These are phyloP conservation scores for Arctium minus DNA, from an alignment of 129 eudicot genomes.

Conservation along the genomic window DNA sequence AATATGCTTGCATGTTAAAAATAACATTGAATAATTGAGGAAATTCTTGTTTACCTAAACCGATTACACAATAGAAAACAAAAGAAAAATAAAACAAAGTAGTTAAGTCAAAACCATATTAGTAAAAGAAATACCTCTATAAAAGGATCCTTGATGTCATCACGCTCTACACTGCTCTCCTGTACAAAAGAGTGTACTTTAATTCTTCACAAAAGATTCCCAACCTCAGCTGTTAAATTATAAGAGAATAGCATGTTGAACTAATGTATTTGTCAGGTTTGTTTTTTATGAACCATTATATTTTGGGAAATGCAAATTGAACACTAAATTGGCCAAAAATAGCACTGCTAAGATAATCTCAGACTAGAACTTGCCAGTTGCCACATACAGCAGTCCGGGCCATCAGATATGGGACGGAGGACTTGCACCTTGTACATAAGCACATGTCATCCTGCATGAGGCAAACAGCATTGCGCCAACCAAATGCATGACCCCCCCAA, in stretches of 20 bases:
- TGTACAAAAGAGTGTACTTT: constrained; percentile 28
- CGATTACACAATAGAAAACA: background rate
- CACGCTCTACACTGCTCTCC: constrained; percentile 96
- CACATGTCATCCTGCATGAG: no score
- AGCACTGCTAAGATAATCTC: background rate
- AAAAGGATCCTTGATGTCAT: constrained; percentile 83
- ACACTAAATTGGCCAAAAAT: background rate
- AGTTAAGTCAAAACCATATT: background rate
- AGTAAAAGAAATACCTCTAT: constrained; percentile 53
- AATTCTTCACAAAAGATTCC: background rate
- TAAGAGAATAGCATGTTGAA: background rate
- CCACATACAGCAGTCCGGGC: background rate
- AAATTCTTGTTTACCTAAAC: background rate
- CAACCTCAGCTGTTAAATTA: constrained; percentile 8
- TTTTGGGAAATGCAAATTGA: background rate
- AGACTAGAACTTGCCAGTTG: background rate
- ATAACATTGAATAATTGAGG: background rate
- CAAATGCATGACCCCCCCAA: no score
- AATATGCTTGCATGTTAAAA: background rate
- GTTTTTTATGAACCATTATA: background rate
- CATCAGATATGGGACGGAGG: no score
- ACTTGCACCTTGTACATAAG: no score
- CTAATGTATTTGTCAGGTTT: background rate
- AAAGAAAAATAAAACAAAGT: background rate
- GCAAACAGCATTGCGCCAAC: no score